Evolutionary conservation across 164 flowering plant genomes (phyloP).

Genomic region (Kalanchoe fedtschenkoi): DNA sequence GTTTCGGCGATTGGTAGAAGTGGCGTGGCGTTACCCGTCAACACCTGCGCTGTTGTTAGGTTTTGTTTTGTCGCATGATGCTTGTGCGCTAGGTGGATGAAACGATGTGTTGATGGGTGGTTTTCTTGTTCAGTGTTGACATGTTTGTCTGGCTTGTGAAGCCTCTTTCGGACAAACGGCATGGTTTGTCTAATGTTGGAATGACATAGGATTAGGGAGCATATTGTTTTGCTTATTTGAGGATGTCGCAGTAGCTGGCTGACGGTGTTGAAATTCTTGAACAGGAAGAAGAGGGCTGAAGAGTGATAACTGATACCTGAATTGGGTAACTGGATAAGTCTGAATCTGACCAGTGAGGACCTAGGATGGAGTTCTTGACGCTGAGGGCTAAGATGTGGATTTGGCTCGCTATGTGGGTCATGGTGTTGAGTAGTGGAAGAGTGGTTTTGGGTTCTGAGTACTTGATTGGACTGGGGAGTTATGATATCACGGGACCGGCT

Average conservation of each 20-base stretch:
- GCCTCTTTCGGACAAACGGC: not conserved
- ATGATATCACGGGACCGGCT: constrained; percentile 83
- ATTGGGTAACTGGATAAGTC: not conserved
- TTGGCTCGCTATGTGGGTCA: constrained; percentile 22
- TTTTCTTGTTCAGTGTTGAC: not conserved
- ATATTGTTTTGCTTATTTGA: no score
- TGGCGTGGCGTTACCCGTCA: no score
- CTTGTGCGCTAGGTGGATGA: no score
- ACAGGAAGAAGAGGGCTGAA: not conserved
- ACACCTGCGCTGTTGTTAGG: no score
- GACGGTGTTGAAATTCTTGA: no score
- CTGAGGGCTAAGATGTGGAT: constrained; percentile 9
- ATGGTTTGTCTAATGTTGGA: not conserved
- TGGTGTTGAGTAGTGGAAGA: constrained; percentile 14
- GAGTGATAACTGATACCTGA: no score
- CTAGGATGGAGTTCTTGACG: not conserved
- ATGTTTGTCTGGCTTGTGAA: not conserved
- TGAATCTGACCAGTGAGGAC: no score
- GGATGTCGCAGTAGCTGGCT: no score
- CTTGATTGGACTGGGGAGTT: constrained; percentile 71
- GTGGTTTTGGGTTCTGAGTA: constrained; percentile 36
- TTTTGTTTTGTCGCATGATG: no score
- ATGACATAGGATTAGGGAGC: not conserved
- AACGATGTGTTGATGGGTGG: no score
- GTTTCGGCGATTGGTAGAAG: no score